Conservation (phyloP, 768 basidiomycete genomes). For the Lepiota subincarnata region DNA sequence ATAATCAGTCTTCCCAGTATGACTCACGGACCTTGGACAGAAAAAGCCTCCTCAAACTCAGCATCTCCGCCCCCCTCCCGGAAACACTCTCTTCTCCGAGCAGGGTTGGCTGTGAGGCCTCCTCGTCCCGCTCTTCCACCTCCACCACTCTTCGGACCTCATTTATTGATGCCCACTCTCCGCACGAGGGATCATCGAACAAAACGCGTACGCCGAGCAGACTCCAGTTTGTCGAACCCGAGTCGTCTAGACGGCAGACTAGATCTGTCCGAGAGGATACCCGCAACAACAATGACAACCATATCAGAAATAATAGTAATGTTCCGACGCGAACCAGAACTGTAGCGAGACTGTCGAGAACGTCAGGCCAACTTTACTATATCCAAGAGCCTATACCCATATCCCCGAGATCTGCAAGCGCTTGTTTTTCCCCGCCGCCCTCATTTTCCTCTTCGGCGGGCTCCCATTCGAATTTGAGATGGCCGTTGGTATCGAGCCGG, state of each 20-base stretch:
- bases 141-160: neutral
- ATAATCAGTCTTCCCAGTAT: neutral
- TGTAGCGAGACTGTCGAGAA: conserved; percentile 3
- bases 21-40: neutral
- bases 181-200: neutral
- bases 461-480: neutral
- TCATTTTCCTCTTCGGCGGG: neutral
- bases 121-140: neutral
- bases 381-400: conserved; percentile 1
- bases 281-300: no score
- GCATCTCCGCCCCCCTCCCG: conserved; percentile 7
- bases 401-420: neutral
- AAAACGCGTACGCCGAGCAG: neutral
- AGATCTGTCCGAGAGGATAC: neutral
- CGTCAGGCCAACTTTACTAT: conserved; percentile 8
- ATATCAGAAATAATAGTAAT: neutral
- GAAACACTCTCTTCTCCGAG: neutral
- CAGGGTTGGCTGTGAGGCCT: neutral
- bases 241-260: neutral
- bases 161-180: neutral
- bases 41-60: conserved; percentile 4
- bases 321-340: neutral
- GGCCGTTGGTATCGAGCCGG: no score
- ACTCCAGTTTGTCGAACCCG: conserved; percentile 6
- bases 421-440: conserved; percentile 7